These are phyloP conservation scores for Leucogyrophana mollusca DNA, from an alignment of 768 basidiomycete genomes.

Conservation along the genomic window DNA sequence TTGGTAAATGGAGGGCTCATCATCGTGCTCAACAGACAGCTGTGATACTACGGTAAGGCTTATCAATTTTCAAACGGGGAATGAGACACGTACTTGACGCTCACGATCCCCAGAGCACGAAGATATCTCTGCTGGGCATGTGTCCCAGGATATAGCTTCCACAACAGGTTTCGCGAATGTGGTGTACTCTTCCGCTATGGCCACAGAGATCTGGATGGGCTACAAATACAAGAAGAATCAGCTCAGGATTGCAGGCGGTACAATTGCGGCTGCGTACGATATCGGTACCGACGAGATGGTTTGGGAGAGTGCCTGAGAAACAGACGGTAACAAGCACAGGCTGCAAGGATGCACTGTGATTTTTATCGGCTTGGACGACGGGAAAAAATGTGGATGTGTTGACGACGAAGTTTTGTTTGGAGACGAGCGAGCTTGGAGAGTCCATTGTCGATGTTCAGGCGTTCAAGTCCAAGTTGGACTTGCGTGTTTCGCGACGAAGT, in stretches of 20 bases:
- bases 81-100: background rate
- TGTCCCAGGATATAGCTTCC: background rate
- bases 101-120: background rate
- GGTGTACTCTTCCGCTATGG: background rate
- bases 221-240: background rate
- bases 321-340: slow-evolving; percentile 3
- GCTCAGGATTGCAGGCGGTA: too few species aligned
- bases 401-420: background rate
- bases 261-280: background rate
- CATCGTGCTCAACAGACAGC: background rate
- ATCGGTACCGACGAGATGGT: background rate
- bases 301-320: slow-evolving; percentile 4
- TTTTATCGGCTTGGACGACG: background rate
- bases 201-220: background rate
- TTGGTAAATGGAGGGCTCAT: background rate
- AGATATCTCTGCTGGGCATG: background rate
- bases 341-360: slow-evolving; percentile 1
- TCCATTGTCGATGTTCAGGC: background rate
- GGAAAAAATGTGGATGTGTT: slow-evolving; percentile 6
- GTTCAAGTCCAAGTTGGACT: too few species aligned
- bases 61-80: background rate
- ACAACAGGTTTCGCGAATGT: background rate
- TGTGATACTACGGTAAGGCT: background rate
- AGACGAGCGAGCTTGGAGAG: background rate
- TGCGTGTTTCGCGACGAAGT: too few species aligned